Percentiles rank a stretch among this genome's conserved stretches.
Conservation (phyloP, 306 rosid species). For the Rubus parviflorus region DNA sequence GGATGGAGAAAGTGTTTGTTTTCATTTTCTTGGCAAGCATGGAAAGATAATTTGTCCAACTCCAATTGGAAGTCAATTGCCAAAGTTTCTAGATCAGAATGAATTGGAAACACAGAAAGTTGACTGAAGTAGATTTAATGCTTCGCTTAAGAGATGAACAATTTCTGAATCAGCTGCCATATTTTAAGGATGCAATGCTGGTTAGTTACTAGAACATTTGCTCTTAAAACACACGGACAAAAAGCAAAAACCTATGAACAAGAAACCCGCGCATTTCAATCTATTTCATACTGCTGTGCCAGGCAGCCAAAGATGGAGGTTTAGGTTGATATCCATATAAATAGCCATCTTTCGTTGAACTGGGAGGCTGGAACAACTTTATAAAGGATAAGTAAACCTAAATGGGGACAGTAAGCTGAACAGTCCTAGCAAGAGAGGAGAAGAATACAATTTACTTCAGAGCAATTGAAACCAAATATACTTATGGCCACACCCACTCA, state of each 20-base stretch:
- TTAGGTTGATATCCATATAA: neutral
- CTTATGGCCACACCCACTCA: neutral
- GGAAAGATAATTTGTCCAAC: neutral
- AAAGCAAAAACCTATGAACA: neutral
- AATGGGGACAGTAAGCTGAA: neutral
- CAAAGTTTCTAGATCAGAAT: neutral
- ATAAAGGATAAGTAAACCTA: neutral
- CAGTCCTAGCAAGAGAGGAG: neutral
- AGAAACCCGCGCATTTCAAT: neutral
- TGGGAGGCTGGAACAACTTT: neutral
- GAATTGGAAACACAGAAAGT: neutral
- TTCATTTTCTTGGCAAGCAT: neutral
- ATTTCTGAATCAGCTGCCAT: neutral
- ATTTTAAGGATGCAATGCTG: neutral
- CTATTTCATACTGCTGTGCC: neutral
- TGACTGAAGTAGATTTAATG: neutral
- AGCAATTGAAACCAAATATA: neutral
- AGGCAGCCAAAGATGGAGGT: neutral
- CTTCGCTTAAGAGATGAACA: neutral
- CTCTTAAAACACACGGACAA: neutral
- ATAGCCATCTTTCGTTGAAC: neutral
- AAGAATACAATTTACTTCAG: neutral
- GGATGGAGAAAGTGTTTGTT: neutral
- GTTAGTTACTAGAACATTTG: neutral
- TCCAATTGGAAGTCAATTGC: neutral